Base-by-base conservation (phyloP, 2,329 filamentous ascomycete species). In the Raffaelea ambrosiae region DNA sequence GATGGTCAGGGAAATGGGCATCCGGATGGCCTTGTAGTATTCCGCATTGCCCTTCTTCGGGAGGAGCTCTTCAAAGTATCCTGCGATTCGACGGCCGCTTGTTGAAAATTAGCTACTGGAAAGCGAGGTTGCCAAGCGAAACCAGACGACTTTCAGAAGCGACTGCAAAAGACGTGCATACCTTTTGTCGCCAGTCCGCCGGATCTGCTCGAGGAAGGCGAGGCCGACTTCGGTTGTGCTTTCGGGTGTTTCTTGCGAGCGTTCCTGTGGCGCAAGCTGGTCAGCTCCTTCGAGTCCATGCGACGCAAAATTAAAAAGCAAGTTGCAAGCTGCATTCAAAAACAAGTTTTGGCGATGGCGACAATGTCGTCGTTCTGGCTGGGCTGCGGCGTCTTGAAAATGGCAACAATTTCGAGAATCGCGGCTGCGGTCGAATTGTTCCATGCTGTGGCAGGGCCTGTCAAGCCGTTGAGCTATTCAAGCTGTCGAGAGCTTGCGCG, bases 181-280 rank as follows among this genome's bases (percentile, higher is more conserved):
- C 87, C 77, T 86, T 69, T 94, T 94, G 64, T 94, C 88, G 53
- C 81, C 79, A 20, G 86, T 88, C 54, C 79, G 75, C 57, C 83
- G 83, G 59, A 95, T 78, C 60, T 83, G 81, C 47, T 87, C 81
- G 40, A 94, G 69, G 59, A 94, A 86, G 55, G 76, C 77, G 57
- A 87, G 67, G 35, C 88, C 88, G 58, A 81, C 77, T 48, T 81
- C 75, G 14, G 81, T 83, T 3, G 86, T 90, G 16, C 81, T 81
- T 61, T 86, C 81, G 47, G 68, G 65, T 16, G 77, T 81, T 65
- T 90, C 85, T 54, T 71, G 72, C 49, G 74, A 67, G 43, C 70
- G 76, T 53, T 48, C 38, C 47, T 50, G 51, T 22, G n/a, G 20
- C 31, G n/a, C 18, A 11, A 26, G 20, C 22, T 20, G 23, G 44